A percentile compares a stretch with the other conserved stretches of the same genome.
These are phyloP conservation scores for Pseudogymnoascus sp. DNA, from an alignment of 2,329 filamentous ascomycete species.

Conservation along the genomic window DNA sequence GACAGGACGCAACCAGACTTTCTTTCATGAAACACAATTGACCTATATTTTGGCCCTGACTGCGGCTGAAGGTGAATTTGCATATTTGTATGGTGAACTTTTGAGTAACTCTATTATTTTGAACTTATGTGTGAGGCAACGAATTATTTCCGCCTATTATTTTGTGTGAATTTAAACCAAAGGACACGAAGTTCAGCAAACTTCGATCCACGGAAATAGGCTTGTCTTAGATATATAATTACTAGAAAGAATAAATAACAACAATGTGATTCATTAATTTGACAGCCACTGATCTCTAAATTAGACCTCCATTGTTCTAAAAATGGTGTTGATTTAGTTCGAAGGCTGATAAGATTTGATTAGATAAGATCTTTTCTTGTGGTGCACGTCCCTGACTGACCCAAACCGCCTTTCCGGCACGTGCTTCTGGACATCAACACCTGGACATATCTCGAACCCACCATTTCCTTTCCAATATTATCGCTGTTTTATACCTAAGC, in stretches of 20 bases:
- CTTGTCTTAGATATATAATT: background rate
- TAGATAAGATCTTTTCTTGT: background rate
- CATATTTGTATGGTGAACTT: background rate
- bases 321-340: background rate
- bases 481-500: background rate
- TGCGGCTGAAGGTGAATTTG: background rate
- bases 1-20: background rate
- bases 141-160: background rate
- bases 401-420: background rate
- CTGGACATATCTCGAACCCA: background rate
- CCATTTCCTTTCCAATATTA: background rate
- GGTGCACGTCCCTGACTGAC: background rate
- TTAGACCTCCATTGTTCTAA: background rate
- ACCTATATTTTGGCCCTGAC: background rate
- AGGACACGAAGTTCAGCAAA: background rate
- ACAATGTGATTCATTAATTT: background rate
- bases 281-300: background rate
- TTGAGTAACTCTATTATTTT: background rate
- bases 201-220: background rate
- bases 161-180: background rate
- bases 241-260: background rate
- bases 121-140: background rate
- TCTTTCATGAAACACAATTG: background rate
- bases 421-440: conserved; percentile 1
- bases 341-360: background rate